These are phyloP conservation scores for Xylaria sp. DNA, from an alignment of 2,329 filamentous ascomycete species.

Conservation along the genomic window DNA sequence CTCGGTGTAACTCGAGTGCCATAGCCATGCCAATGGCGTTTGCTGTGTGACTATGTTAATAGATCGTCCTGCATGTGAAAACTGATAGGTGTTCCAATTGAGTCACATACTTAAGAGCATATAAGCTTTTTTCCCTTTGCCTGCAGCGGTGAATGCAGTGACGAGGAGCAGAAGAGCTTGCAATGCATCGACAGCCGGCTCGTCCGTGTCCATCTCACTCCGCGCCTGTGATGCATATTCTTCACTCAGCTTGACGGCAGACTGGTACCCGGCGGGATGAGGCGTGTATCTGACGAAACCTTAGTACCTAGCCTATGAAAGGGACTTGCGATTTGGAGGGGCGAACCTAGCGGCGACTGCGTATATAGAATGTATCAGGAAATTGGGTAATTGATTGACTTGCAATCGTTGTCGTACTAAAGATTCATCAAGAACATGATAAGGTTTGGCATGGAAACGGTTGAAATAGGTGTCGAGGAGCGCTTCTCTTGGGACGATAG, in stretches of 20 bases:
- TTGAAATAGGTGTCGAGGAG: conserved; percentile 79
- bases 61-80: conserved; percentile 1
- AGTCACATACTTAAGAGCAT: conserved; percentile 73
- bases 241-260: conserved; percentile 68
- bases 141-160: conserved; percentile 74
- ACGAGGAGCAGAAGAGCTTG: conserved; percentile 77
- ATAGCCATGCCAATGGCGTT: conserved; percentile 81
- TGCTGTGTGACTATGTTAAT: conserved; percentile 53
- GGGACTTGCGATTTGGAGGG: neutral
- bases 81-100: neutral
- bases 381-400: conserved; percentile 63
- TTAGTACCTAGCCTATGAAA: conserved; percentile 22
- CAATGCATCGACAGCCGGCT: conserved; percentile 76
- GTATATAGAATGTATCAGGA: conserved; percentile 59
- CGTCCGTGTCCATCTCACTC: conserved; percentile 73
- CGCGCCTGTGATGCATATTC: conserved; percentile 74
- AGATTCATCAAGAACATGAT: conserved; percentile 78
- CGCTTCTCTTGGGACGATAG: conserved; percentile 57
- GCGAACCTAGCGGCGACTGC: conserved; percentile 64
- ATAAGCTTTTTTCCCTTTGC: conserved; percentile 81
- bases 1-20: conserved; percentile 78
- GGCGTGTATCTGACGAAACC: conserved; percentile 62
- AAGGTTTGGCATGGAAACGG: conserved; percentile 80
- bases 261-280: conserved; percentile 68
- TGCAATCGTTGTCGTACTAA: conserved; percentile 73